phyloP scores from a whole-genome alignment of 2,329 filamentous ascomycete species.

The Byssochlamys sp. region DNA sequence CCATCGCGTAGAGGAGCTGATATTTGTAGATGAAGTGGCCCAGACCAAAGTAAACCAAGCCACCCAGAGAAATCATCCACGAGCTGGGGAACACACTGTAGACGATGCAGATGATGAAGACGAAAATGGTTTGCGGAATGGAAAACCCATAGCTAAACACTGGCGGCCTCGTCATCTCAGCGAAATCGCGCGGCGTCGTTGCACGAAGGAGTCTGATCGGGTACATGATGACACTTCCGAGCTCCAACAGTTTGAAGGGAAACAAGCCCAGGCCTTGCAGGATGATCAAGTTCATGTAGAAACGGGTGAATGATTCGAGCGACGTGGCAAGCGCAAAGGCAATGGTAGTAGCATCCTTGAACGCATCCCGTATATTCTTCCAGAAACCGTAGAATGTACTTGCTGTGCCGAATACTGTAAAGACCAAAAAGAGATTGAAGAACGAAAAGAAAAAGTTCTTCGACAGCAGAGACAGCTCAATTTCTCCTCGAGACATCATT shows the following conservation, averaged over 20 bases:
- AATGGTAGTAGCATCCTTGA: constrained; percentile 70
- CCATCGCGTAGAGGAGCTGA: constrained; percentile 95
- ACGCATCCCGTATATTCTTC: constrained; percentile 56
- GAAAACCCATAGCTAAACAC: constrained; percentile 94
- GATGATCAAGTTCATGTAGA: constrained; percentile 90
- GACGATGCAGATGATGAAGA: constrained; percentile 90
- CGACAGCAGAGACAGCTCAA: constrained; percentile 87
- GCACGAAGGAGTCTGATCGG: constrained; percentile 69
- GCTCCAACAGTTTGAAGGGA: constrained; percentile 81
- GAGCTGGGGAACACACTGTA: constrained; percentile 79
- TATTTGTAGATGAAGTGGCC: constrained; percentile 93
- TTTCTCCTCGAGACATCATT: constrained; percentile 87
- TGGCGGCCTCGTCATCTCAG: constrained; percentile 69
- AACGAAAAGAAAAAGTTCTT: constrained; percentile 99
- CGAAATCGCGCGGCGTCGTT: constrained; percentile 80
- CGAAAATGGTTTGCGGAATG: constrained; percentile 78
- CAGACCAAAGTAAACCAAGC: constrained; percentile 52
- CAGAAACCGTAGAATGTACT: constrained; percentile 61
- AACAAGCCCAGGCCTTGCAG: constrained; percentile 89
- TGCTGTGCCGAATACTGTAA: constrained; percentile 76
- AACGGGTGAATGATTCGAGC: constrained; percentile 63
- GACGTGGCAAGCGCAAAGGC: constrained; percentile 66
- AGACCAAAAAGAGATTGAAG: constrained; percentile 96
- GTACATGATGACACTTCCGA: constrained; percentile 75
- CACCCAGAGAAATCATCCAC: constrained; percentile 71